phyloP scores from a whole-genome alignment of 345 rosid species.

The Gossypium longicalyx region DNA sequence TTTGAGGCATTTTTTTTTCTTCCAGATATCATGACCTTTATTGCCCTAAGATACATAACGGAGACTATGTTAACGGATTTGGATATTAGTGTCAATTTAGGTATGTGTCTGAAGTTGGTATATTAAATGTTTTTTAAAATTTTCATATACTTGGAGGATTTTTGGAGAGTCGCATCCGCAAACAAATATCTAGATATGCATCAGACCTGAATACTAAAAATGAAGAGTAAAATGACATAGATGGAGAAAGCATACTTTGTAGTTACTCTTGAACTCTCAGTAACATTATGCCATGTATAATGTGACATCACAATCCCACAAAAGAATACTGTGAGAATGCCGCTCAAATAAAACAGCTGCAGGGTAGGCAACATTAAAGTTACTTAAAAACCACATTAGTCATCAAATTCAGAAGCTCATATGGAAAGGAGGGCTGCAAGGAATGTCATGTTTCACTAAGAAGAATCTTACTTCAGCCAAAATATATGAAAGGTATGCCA shows the following conservation, averaged over 20 bases:
- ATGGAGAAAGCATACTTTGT: conserved; percentile 47
- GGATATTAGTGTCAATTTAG: not conserved
- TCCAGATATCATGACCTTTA: not conserved
- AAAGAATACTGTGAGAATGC: conserved; percentile 85
- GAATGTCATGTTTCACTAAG: not conserved
- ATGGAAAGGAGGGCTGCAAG: conserved; percentile 3
- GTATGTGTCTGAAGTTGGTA: not conserved
- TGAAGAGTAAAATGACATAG: not conserved
- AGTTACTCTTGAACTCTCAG: conserved; percentile 83
- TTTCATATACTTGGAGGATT: not conserved
- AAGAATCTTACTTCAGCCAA: conserved; percentile 66
- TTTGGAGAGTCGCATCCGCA: not conserved
- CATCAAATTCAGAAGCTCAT: not conserved
- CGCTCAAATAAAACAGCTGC: conserved; percentile 78
- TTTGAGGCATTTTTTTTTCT: not conserved
- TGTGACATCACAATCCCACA: conserved; percentile 93
- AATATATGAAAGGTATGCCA: conserved; percentile 87
- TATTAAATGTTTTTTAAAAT: not conserved
- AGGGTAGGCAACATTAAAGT: conserved; percentile 9
- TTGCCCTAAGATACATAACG: not conserved
- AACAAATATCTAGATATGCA: not conserved
- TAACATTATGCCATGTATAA: conserved; percentile 92
- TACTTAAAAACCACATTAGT: not conserved
- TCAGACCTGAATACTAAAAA: not conserved
- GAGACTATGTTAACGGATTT: conserved; percentile 4